Evolutionary conservation across 257 asterid species (phyloP).

Genomic region (Solanum sitiens): DNA sequence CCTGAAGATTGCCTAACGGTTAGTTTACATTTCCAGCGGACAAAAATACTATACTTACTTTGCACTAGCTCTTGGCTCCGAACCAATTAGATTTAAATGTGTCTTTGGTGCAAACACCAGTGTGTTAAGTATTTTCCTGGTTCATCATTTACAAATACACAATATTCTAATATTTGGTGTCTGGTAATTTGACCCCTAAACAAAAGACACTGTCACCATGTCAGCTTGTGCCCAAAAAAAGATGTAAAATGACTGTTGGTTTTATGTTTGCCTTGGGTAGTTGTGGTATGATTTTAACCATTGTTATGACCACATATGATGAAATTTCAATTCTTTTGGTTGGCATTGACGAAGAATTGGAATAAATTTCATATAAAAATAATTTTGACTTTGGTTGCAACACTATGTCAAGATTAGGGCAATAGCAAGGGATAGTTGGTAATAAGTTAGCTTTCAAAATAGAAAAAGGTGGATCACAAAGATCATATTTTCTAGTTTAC

Average conservation of each 20-base stretch:
- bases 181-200: neutral
- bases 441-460: neutral
- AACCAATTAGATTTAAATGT: neutral
- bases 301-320: neutral
- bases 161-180: neutral
- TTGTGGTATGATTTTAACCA: neutral
- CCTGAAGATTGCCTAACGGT: slow-evolving; percentile 95
- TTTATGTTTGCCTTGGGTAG: neutral
- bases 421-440: neutral
- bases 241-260: neutral
- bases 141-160: neutral
- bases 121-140: neutral
- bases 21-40: neutral
- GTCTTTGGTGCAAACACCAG: neutral
- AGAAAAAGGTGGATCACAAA: neutral
- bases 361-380: neutral
- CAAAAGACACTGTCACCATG: neutral
- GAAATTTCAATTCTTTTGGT: neutral
- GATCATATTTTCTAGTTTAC: neutral
- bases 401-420: neutral
- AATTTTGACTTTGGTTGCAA: neutral
- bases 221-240: neutral
- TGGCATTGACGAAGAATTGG: neutral
- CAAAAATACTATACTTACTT: neutral
- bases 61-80: neutral